Evolutionary conservation across 176 grass and related monocot species (phyloP), one percentile per base, ranked within the genome.

Genomic region (Canna indica): DNA sequence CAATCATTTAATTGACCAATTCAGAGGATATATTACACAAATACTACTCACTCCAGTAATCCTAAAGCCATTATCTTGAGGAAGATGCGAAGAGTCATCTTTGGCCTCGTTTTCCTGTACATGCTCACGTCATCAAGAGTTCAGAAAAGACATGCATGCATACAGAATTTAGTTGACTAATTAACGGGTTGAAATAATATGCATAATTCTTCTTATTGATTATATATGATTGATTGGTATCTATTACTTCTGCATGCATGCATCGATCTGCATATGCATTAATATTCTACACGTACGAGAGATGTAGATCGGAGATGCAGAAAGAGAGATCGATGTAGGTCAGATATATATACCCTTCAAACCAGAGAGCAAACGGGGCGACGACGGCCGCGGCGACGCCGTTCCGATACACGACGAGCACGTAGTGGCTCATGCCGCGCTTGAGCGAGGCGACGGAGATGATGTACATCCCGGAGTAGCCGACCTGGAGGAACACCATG

Each of bases 391-490:
- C 86, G 29, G 94, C 94, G 44, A 85, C 64, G 64, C 84, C 25
- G 58, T 90, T 97, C 27, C 94, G 86, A 69, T 97, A 97, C 2
- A 84, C 94, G 42, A 97, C 94, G 56, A 97, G 89, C 14, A 97
- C 90, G 78, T 83, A 97, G 72, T 97, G 94, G 80, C 60, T 90
- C 84, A 97, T 85, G 48, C 94, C 94, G 36, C 73, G 69, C 84
- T 97, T 97, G 60, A 97, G 72, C 7, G 84, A 85, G 0, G 89
- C 78, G 30, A 93, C 84, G 44, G 86, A 64, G 28, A 99, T 80
- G 34, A 99, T 50, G 80, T 87, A 99, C 94, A 99, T 99, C 59
- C 94, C 94, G 5, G 94, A 76, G 73, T 85, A 99, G 22, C 94
- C 94, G 9, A 99, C 56, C 82, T 99, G 94, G 47, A 99, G 84